Percentiles rank a stretch among this genome's conserved stretches.
Evolutionary conservation across 257 asterid genomes (phyloP).

Genomic region (Solanum habrochaites): DNA sequence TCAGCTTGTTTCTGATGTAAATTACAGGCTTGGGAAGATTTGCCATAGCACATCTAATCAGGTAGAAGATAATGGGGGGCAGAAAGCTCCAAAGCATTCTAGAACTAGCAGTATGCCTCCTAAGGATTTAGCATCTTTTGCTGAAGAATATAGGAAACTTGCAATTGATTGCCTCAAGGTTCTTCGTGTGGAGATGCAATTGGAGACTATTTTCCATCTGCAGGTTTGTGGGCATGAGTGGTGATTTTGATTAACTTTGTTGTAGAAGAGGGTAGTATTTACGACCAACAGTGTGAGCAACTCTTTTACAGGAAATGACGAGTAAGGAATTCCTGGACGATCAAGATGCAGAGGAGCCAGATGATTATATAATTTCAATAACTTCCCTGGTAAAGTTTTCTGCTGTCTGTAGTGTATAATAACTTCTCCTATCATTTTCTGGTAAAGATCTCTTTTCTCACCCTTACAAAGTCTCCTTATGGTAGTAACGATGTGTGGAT

Average conservation of each 20-base stretch:
- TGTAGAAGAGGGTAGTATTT: background rate
- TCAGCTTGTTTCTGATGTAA: background rate
- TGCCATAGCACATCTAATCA: conserved; percentile 46
- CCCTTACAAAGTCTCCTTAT: background rate
- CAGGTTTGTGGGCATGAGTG: conserved; percentile 45
- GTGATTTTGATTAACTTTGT: background rate
- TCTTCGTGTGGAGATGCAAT: conserved; percentile 88
- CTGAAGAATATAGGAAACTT: conserved; percentile 88
- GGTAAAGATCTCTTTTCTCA: background rate
- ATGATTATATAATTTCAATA: conserved; percentile 83
- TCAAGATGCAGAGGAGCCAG: conserved; percentile 99
- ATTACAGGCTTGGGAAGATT: conserved; percentile 62
- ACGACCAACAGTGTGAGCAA: conserved; percentile 9
- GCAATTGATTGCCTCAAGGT: conserved; percentile 97
- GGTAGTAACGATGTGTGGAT: background rate
- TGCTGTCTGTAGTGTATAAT: background rate
- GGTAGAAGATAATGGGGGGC: conserved; percentile 46
- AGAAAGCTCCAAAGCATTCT: conserved; percentile 33
- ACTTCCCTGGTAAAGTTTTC: conserved; percentile 66
- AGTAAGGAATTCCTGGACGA: conserved; percentile 86
- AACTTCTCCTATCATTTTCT: conserved; percentile 1
- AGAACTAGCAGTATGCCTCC: conserved; percentile 54
- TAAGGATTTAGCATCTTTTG: conserved; percentile 75
- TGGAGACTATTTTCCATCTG: conserved; percentile 91
- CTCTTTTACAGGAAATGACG: conserved; percentile 62